A percentile compares a stretch with the other conserved stretches of the same genome.
Conservation (phyloP, 345 rosid genomes). For the Mercurialis annua region DNA sequence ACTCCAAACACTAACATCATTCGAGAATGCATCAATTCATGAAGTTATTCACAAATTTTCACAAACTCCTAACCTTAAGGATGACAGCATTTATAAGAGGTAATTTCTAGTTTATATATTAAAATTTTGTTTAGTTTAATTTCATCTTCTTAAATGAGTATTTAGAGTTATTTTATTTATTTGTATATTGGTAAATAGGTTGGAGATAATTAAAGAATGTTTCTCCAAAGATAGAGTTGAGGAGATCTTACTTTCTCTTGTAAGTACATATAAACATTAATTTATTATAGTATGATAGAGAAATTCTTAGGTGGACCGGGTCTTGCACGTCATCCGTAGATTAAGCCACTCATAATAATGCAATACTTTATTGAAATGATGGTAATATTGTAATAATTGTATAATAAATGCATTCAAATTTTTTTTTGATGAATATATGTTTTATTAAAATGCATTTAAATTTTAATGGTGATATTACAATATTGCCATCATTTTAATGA, state of each 20-base stretch:
- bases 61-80: neutral
- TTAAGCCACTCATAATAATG: no score
- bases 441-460: no score
- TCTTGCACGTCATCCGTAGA: no score
- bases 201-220: slow-evolving; percentile 7
- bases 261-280: neutral
- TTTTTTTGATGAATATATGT: no score
- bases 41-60: neutral
- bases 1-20: neutral
- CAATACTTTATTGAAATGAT: no score
- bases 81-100: neutral
- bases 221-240: slow-evolving; percentile 3
- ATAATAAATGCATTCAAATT: no score
- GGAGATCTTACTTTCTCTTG: slow-evolving; percentile 1
- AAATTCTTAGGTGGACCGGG: no score
- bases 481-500: no score
- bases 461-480: no score
- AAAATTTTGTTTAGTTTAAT: neutral
- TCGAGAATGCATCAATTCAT: neutral
- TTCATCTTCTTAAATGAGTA: neutral
- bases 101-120: neutral
- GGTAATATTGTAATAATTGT: no score
- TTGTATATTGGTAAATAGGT: slow-evolving; percentile 5
- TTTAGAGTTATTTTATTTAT: neutral
- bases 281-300: no score